phyloP scores from a whole-genome alignment of 2,329 filamentous ascomycete genomes.

The Endocalyx cinctus region DNA sequence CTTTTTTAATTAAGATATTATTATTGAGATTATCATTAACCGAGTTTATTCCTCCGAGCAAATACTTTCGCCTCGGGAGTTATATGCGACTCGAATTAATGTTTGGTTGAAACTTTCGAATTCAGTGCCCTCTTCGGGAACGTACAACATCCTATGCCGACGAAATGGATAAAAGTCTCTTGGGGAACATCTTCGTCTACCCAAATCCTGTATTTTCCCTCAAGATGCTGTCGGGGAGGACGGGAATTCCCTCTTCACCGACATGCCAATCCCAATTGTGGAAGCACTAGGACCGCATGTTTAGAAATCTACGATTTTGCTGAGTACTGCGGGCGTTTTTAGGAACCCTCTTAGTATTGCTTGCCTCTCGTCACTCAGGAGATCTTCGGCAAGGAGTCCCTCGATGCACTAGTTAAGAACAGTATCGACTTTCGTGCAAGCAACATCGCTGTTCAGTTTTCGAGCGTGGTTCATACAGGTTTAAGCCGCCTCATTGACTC shows the following conservation, averaged over 20 bases:
- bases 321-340: constrained; percentile 31
- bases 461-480: constrained; percentile 13
- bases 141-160: constrained; percentile 32
- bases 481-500: constrained; percentile 15
- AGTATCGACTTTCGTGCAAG: constrained; percentile 12
- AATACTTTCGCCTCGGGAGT: too few species aligned
- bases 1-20: too few species aligned
- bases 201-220: constrained; percentile 41
- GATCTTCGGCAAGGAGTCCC: constrained; percentile 34
- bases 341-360: constrained; percentile 34
- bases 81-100: constrained; percentile 47
- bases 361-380: constrained; percentile 38
- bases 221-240: constrained; percentile 37
- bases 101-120: constrained; percentile 9
- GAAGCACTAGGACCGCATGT: constrained; percentile 36
- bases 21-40: too few species aligned
- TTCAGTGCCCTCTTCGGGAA: constrained; percentile 23
- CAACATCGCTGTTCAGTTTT: constrained; percentile 11
- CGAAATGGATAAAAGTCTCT: constrained; percentile 39
- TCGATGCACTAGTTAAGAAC: constrained; percentile 30
- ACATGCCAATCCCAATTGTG: constrained; percentile 39
- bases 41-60: too few species aligned
- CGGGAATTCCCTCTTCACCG: constrained; percentile 34
- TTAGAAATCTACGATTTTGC: constrained; percentile 38
- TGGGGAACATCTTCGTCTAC: constrained; percentile 42